Conservation (phyloP, 2,329 filamentous ascomycete genomes). For the Aspergillus flavus region DNA sequence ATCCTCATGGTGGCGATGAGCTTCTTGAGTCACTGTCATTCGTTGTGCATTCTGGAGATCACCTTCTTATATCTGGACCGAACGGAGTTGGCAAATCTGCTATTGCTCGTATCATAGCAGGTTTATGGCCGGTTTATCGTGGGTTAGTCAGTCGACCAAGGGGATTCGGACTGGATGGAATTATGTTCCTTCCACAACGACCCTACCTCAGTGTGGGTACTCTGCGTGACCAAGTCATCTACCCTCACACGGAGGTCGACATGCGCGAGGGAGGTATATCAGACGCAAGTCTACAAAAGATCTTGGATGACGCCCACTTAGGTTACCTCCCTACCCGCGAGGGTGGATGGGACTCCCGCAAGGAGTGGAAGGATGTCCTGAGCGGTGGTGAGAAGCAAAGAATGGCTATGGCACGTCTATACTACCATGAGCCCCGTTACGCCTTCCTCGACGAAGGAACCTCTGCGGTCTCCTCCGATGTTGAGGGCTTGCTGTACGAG, state of each 20-base stretch:
- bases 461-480: constrained; percentile 84
- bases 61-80: constrained; percentile 89
- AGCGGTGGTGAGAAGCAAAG: constrained; percentile 96
- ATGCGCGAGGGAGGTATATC: constrained; percentile 81
- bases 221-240: constrained; percentile 94
- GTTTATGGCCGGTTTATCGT: constrained; percentile 94
- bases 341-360: constrained; percentile 93
- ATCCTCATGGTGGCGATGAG: constrained; percentile 88
- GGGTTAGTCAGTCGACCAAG: constrained; percentile 88
- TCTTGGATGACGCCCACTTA: constrained; percentile 80
- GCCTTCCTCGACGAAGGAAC: constrained; percentile 96
- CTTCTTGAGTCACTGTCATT: constrained; percentile 86
- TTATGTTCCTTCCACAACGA: constrained; percentile 97
- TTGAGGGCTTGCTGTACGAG: constrained; percentile 92
- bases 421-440: constrained; percentile 94
- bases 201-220: constrained; percentile 92
- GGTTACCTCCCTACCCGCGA: constrained; percentile 90
- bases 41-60: constrained; percentile 86
- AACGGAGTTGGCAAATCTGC: constrained; percentile 95
- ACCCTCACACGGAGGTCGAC: constrained; percentile 90
- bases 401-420: constrained; percentile 82
- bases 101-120: constrained; percentile 83
- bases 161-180: constrained; percentile 77
- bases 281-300: constrained; percentile 74
- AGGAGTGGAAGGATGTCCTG: constrained; percentile 99